These are phyloP conservation scores for Selaginella moellendorffii DNA, from an alignment of 75 land plant species.

Conservation along the genomic window DNA sequence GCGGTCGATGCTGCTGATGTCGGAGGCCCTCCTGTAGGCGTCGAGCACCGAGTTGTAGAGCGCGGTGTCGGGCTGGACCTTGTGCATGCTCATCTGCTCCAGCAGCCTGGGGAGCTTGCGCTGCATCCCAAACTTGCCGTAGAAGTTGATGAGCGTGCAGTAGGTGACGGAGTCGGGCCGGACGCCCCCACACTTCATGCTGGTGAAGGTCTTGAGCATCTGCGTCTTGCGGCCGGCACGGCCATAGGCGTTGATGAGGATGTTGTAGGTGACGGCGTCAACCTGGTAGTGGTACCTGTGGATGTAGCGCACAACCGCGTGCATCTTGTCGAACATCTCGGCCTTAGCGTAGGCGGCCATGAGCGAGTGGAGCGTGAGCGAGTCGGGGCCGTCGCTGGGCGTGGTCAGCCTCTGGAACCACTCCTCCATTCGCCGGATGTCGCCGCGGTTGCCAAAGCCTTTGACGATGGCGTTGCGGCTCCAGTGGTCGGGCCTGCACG, in stretches of 20 bases:
- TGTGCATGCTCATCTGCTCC: conserved; percentile 45
- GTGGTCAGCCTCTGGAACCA: conserved; percentile 59
- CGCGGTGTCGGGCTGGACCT: conserved; percentile 47
- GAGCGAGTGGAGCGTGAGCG: conserved; percentile 62
- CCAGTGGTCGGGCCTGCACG: conserved; percentile 63
- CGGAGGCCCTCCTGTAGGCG: conserved; percentile 52
- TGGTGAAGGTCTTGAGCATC: conserved; percentile 47
- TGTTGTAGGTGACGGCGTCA: conserved; percentile 63
- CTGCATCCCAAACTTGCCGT: conserved; percentile 35
- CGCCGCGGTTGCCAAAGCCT: conserved; percentile 53
- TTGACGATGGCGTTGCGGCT: conserved; percentile 65
- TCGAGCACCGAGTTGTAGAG: conserved; percentile 71
- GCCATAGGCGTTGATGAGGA: conserved; percentile 76
- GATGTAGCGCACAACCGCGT: conserved; percentile 68
- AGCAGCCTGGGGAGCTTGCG: conserved; percentile 43
- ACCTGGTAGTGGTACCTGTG: conserved; percentile 54
- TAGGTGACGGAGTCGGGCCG: conserved; percentile 64
- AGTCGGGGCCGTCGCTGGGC: conserved; percentile 44
- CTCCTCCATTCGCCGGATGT: conserved; percentile 65
- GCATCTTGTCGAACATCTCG: conserved; percentile 52
- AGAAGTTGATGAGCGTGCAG: conserved; percentile 60
- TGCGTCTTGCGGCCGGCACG: conserved; percentile 56
- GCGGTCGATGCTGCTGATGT: conserved; percentile 43
- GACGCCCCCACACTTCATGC: conserved; percentile 59
- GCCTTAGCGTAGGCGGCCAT: conserved; percentile 69